These are phyloP conservation scores for Triticum dicoccoides DNA, from an alignment of 176 grass and related monocot species.

Conservation along the genomic window DNA sequence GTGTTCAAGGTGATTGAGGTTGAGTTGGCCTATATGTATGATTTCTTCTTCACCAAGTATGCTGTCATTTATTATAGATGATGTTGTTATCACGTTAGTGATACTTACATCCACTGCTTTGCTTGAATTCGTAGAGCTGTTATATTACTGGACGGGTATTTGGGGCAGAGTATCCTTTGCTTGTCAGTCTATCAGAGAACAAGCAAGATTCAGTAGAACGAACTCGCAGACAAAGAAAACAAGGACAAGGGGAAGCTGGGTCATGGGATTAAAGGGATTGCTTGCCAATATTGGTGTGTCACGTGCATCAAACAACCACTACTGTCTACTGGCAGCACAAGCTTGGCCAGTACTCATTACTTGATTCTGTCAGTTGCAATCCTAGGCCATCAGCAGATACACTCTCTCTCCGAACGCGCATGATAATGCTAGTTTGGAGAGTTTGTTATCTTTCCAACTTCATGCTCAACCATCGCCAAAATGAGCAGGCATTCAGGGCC, in stretches of 20 bases:
- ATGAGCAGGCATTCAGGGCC: background rate
- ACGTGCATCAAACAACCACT: background rate
- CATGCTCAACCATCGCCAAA: too few species aligned
- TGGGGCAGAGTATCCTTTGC: background rate
- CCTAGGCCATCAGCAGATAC: too few species aligned
- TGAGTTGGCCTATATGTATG: conserved; percentile 12
- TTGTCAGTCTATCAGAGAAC: background rate
- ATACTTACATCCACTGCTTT: background rate
- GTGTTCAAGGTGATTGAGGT: background rate
- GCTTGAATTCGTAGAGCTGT: background rate
- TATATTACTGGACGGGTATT: background rate
- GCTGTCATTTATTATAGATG: background rate
- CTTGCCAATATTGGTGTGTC: background rate
- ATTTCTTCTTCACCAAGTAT: conserved; percentile 28
- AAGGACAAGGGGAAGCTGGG: too few species aligned
- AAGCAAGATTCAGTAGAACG: background rate
- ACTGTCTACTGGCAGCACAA: background rate
- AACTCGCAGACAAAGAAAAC: too few species aligned
- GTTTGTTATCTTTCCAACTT: too few species aligned
- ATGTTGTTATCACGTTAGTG: background rate
- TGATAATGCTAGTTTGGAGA: too few species aligned
- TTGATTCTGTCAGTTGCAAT: background rate
- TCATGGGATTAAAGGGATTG: background rate
- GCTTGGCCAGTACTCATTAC: background rate
- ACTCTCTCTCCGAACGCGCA: too few species aligned